phyloP scores from a whole-genome alignment of 306 rosid species.

The Rosa persica region DNA sequence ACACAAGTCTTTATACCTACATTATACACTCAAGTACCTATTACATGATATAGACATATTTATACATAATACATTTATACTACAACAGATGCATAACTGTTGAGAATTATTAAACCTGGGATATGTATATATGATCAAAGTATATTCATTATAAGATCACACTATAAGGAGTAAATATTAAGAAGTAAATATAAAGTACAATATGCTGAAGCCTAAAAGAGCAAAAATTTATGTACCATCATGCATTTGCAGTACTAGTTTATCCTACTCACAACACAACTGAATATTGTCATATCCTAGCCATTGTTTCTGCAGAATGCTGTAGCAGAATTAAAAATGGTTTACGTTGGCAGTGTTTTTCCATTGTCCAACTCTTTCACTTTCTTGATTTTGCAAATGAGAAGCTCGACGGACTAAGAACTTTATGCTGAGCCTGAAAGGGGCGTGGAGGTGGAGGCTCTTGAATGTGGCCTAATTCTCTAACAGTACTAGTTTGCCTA shows the following conservation, averaged over 20 bases:
- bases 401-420: conserved; percentile 31
- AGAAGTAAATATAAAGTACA: neutral
- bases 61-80: no score
- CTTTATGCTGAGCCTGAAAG: conserved; percentile 32
- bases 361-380: neutral
- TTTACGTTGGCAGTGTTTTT: neutral
- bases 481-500: neutral
- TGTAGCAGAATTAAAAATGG: neutral
- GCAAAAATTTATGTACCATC: neutral
- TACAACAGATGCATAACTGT: neutral
- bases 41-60: no score
- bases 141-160: no score
- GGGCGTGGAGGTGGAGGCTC: conserved; percentile 22
- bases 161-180: no score
- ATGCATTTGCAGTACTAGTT: neutral
- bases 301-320: neutral
- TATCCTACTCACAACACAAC: neutral
- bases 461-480: conserved; percentile 21
- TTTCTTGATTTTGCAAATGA: conserved; percentile 39
- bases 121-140: neutral
- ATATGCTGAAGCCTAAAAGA: neutral
- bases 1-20: no score
- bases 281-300: neutral
- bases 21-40: no score
- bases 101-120: neutral